Conservation (phyloP, 1,139 yeast species). For the Taphrina confusa region DNA sequence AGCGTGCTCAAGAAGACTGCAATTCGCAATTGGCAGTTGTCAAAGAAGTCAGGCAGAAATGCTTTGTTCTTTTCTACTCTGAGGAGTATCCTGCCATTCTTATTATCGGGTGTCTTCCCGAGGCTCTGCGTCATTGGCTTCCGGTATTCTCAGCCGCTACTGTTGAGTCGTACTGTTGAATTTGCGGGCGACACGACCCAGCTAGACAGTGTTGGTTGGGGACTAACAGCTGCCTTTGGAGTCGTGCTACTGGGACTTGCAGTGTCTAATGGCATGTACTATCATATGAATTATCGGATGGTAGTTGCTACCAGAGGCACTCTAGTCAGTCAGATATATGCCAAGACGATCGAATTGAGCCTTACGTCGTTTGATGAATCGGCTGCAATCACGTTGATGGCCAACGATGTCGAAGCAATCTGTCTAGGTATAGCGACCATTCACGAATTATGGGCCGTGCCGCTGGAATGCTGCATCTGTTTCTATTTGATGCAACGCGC, state of each 20-base stretch:
- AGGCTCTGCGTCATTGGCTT: background rate
- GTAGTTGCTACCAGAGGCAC: constrained; percentile 52
- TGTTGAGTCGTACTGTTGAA: background rate
- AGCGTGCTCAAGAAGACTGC: background rate
- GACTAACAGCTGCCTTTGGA: background rate
- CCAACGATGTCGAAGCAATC: constrained; percentile 78
- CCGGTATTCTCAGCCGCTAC: constrained; percentile 1
- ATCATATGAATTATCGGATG: constrained; percentile 3
- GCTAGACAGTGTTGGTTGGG: background rate
- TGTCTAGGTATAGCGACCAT: constrained; percentile 69
- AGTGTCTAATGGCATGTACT: background rate
- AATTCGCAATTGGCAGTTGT: background rate
- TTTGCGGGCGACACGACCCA: background rate
- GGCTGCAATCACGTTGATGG: constrained; percentile 68
- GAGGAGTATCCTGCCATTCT: background rate
- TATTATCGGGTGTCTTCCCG: background rate
- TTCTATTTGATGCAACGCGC: constrained; percentile 66
- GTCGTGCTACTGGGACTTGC: constrained; percentile 3
- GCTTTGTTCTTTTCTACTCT: background rate
- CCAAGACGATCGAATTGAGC: constrained; percentile 65
- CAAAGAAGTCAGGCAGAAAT: too few relatives aligned
- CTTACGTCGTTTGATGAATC: constrained; percentile 64
- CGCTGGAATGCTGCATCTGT: constrained; percentile 63
- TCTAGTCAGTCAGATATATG: constrained; percentile 64
- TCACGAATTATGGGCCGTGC: constrained; percentile 63